phyloP scores from a whole-genome alignment of 371 early-diverging fungal genomes.

The Mortierella sp. region DNA sequence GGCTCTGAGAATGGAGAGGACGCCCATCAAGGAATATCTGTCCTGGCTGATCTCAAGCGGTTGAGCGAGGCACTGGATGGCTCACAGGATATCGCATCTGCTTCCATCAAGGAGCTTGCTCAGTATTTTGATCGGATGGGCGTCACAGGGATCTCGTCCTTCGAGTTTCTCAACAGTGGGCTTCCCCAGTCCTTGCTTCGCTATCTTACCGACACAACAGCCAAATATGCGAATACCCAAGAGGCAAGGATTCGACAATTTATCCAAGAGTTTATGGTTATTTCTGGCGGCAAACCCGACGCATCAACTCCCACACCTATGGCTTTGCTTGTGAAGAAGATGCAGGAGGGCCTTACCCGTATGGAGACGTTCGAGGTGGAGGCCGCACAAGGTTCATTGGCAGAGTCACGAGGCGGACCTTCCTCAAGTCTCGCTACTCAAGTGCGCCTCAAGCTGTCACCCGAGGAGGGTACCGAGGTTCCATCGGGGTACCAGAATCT shows the following conservation, averaged over 20 bases:
- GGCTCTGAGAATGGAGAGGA: background rate
- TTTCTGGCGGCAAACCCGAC: background rate
- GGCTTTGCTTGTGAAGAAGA: slow-evolving; percentile 70
- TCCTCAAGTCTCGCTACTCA: slow-evolving; percentile 85
- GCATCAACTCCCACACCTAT: slow-evolving; percentile 30
- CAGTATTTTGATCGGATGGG: slow-evolving; percentile 56
- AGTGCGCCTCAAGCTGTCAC: slow-evolving; percentile 73
- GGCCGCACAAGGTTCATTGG: slow-evolving; percentile 53
- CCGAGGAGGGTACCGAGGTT: slow-evolving; percentile 65
- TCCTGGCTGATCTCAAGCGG: slow-evolving; percentile 31
- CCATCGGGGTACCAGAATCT: slow-evolving; percentile 68
- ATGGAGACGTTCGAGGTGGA: slow-evolving; percentile 81
- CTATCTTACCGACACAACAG: slow-evolving; percentile 62
- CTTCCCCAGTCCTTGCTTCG: slow-evolving; percentile 69
- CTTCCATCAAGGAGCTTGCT: slow-evolving; percentile 36
- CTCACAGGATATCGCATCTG: slow-evolving; percentile 18
- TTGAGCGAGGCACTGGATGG: slow-evolving; percentile 29
- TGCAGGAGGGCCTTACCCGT: slow-evolving; percentile 83
- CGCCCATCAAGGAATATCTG: slow-evolving; percentile 17
- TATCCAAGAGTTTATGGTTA: slow-evolving; percentile 36
- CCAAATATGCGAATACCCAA: slow-evolving; percentile 26
- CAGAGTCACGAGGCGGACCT: slow-evolving; percentile 64
- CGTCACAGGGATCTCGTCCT: slow-evolving; percentile 78
- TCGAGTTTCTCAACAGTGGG: slow-evolving; percentile 86
- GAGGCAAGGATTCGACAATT: slow-evolving; percentile 26